Percentiles rank a stretch among this genome's conserved stretches.
Evolutionary conservation across 2,329 filamentous ascomycete genomes (phyloP).

Genomic region (Ophioceras dolichostomum): DNA sequence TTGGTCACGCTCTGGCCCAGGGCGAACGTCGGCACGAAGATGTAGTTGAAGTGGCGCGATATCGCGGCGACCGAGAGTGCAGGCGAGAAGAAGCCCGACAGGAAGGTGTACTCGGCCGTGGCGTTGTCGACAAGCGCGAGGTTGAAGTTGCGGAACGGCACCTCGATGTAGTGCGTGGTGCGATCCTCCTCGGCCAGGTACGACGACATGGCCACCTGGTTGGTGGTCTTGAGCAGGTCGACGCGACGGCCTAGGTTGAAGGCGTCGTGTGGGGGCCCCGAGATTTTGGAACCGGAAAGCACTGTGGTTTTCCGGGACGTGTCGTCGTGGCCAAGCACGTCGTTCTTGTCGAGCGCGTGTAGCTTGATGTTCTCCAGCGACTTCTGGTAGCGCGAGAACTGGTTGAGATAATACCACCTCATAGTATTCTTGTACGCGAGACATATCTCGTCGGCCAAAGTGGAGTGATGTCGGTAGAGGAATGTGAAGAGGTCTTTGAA

Average conservation of each 20-base stretch:
- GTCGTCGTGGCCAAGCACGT: constrained; percentile 72
- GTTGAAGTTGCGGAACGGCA: constrained; percentile 90
- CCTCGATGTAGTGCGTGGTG: constrained; percentile 73
- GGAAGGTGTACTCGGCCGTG: constrained; percentile 87
- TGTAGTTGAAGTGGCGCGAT: constrained; percentile 71
- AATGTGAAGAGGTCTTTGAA: constrained; percentile 86
- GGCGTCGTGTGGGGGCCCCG: constrained; percentile 62
- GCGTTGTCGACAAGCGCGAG: constrained; percentile 88
- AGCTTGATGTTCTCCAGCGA: constrained; percentile 77
- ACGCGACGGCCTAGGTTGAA: constrained; percentile 81
- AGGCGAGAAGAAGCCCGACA: constrained; percentile 79
- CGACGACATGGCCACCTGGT: constrained; percentile 67
- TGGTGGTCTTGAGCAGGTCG: constrained; percentile 65
- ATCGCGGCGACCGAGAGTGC: constrained; percentile 64
- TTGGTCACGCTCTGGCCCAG: constrained; percentile 69
- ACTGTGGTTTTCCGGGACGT: constrained; percentile 50
- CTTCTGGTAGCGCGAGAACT: constrained; percentile 79
- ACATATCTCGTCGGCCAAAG: constrained; percentile 79
- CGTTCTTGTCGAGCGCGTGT: constrained; percentile 70
- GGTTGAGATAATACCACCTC: constrained; percentile 93
- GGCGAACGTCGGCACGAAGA: constrained; percentile 84
- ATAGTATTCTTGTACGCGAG: constrained; percentile 97
- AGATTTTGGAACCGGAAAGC: constrained; percentile 35
- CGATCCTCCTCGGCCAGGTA: constrained; percentile 89
- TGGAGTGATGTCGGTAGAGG: constrained; percentile 66